These are phyloP conservation scores for Tinospora cordifolia DNA, from an alignment of 164 flowering plant species.

Conservation along the genomic window DNA sequence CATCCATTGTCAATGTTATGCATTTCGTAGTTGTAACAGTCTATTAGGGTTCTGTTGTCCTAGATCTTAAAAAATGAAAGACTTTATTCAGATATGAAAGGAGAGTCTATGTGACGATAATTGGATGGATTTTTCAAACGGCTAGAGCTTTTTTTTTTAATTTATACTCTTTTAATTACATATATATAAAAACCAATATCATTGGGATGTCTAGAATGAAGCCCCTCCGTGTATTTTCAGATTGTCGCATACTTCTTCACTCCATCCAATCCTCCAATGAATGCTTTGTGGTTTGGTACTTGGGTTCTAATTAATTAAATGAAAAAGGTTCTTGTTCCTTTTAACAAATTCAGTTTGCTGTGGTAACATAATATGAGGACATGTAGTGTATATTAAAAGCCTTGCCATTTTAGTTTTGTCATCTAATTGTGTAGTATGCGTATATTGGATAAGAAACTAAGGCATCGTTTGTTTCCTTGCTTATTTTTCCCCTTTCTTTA, in stretches of 20 bases:
- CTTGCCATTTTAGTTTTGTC: not conserved
- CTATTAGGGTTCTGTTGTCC: not conserved
- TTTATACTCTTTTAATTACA: too few relatives aligned
- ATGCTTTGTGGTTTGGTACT: not conserved
- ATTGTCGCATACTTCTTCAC: not conserved
- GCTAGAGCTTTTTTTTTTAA: too few relatives aligned
- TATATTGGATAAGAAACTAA: too few relatives aligned
- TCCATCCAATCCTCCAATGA: too few relatives aligned
- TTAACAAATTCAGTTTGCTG: not conserved
- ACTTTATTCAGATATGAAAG: too few relatives aligned
- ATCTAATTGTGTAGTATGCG: not conserved
- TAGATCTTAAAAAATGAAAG: too few relatives aligned
- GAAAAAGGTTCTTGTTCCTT: not conserved
- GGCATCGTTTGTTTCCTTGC: not conserved
- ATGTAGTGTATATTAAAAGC: not conserved
- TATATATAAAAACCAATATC: not conserved
- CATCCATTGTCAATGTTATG: not conserved
- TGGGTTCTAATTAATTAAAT: not conserved
- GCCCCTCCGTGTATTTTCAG: not conserved
- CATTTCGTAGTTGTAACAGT: not conserved
- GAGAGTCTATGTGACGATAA: too few relatives aligned
- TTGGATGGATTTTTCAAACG: too few relatives aligned
- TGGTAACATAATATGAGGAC: not conserved
- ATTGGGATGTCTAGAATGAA: not conserved
- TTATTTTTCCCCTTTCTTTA: not conserved